phyloP scores from a whole-genome alignment of 2,329 filamentous ascomycete species.

The Fusarium sp. region DNA sequence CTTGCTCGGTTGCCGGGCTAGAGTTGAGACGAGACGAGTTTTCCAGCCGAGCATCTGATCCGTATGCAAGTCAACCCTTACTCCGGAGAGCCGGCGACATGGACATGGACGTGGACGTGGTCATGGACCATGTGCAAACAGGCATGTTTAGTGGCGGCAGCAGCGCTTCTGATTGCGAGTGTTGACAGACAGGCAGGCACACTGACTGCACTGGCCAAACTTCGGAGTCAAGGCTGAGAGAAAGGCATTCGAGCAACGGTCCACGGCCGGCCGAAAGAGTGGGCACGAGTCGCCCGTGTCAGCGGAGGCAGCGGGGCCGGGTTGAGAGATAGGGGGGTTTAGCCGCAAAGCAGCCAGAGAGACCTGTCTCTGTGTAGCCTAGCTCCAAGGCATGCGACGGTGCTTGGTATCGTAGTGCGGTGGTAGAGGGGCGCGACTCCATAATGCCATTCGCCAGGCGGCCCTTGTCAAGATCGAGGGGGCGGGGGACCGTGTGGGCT shows the following conservation, averaged over 20 bases:
- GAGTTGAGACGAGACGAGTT: conserved; percentile 36
- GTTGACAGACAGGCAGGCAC: conserved; percentile 8
- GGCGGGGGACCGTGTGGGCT: conserved; percentile 42
- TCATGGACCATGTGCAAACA: conserved; percentile 7
- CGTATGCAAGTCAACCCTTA: conserved; percentile 29
- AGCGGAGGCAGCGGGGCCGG: conserved; percentile 40
- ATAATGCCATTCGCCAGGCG: conserved; percentile 27
- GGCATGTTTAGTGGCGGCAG: conserved; percentile 34
- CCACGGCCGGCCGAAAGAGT: conserved; percentile 35
- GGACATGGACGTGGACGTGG: conserved; percentile 25
- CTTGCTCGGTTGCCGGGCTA: conserved; percentile 10
- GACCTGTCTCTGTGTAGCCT: background rate
- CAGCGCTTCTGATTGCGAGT: conserved; percentile 37
- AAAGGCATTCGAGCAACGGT: conserved; percentile 8
- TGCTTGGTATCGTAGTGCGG: conserved; percentile 12
- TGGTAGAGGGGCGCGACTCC: conserved; percentile 17
- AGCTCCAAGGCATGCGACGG: conserved; percentile 1
- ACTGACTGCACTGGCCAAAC: background rate
- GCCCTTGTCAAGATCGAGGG: conserved; percentile 42
- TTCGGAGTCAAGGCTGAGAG: conserved; percentile 1
- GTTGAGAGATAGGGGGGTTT: conserved; percentile 15
- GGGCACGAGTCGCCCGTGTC: conserved; percentile 34
- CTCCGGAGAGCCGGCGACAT: conserved; percentile 27
- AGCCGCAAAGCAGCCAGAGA: background rate
- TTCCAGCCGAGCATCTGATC: conserved; percentile 22